A percentile compares a stretch with the other conserved stretches of the same genome.
phyloP scores from a whole-genome alignment of 805 yeast species.

The Kurtzmaniella fragi region DNA sequence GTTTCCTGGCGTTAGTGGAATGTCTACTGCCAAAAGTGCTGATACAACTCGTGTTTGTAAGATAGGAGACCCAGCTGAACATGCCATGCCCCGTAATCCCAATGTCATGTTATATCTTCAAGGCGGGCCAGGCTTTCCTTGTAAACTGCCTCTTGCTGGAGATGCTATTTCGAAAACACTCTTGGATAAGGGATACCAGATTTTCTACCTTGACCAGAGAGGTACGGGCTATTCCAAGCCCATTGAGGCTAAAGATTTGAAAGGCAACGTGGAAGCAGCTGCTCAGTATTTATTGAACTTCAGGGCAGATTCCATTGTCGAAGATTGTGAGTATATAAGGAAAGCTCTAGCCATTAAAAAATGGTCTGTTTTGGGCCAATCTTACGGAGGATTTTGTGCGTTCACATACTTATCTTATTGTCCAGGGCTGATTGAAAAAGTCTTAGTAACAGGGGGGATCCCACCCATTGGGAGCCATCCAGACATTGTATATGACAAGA shows the following conservation, averaged over 20 bases:
- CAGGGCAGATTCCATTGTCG: constrained; percentile 50
- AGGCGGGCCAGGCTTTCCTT: constrained; percentile 54
- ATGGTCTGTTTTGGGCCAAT: constrained; percentile 54
- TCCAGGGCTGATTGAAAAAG: constrained; percentile 37
- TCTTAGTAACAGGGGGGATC: constrained; percentile 52
- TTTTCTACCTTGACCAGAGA: constrained; percentile 50
- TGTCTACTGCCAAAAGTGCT: too few species aligned
- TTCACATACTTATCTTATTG: constrained; percentile 45
- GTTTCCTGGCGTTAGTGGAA: too few species aligned
- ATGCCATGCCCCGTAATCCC: constrained; percentile 16
- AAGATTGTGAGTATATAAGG: constrained; percentile 47
- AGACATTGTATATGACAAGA: constrained; percentile 45
- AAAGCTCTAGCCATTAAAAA: constrained; percentile 27
- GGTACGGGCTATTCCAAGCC: constrained; percentile 57
- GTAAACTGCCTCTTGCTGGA: constrained; percentile 33
- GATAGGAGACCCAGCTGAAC: too few species aligned
- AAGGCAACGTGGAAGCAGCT: constrained; percentile 11
- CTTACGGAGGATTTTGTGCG: constrained; percentile 51
- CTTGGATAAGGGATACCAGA: constrained; percentile 37
- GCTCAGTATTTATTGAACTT: constrained; percentile 36
- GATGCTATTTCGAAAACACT: constrained; percentile 33
- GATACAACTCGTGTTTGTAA: too few species aligned
- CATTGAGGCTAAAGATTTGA: constrained; percentile 24
- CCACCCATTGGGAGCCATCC: constrained; percentile 46
- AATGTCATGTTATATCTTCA: constrained; percentile 41